Evolutionary conservation across 306 rosid genomes (phyloP).

Genomic region (Astragalus membranaceus): DNA sequence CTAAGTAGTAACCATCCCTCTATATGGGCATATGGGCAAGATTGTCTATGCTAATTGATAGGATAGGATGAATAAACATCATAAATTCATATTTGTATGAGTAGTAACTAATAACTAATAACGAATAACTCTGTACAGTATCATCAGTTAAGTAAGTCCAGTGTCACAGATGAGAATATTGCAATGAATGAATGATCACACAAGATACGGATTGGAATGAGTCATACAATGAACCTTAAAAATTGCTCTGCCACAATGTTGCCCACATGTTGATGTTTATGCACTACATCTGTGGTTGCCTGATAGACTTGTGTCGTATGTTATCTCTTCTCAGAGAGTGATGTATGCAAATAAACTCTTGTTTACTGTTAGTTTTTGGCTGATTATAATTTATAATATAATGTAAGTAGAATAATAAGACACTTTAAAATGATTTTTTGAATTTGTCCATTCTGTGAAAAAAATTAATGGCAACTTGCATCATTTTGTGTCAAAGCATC

Average conservation of each 20-base stretch:
- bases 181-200: not conserved
- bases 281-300: not conserved
- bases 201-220: not conserved
- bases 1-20: not conserved
- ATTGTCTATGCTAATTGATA: not conserved
- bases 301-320: not conserved
- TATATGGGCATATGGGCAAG: not conserved
- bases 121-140: not conserved
- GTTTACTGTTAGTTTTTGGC: not conserved
- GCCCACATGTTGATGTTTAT: not conserved
- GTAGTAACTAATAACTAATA: not conserved
- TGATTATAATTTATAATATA: too few relatives aligned
- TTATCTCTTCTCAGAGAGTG: not conserved
- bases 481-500: not conserved
- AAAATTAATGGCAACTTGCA: not conserved
- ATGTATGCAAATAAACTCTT: not conserved
- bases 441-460: too few relatives aligned
- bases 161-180: not conserved
- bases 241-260: not conserved
- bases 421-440: too few relatives aligned
- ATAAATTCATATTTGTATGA: not conserved
- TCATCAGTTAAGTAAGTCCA: not conserved
- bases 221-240: not conserved
- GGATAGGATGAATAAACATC: not conserved
- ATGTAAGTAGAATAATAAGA: too few relatives aligned